phyloP scores from a whole-genome alignment of 108 stramenopile genomes.

The Stephanodiscus minutulus region DNA sequence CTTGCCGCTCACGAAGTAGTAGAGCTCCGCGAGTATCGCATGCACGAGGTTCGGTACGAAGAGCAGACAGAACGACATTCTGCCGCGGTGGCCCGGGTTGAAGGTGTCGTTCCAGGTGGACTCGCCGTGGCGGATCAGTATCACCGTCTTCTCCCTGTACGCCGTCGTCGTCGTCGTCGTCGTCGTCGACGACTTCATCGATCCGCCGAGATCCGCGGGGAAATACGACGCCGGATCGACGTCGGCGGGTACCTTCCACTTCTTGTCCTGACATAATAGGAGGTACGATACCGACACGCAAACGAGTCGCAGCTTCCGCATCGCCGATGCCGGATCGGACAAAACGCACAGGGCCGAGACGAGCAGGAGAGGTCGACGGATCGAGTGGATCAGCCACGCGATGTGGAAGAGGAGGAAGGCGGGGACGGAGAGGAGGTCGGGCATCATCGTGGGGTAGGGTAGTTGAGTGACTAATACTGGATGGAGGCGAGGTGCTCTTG shows the following conservation, averaged over 20 bases:
- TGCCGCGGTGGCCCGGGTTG: conserved; percentile 80
- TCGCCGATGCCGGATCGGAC: conserved; percentile 60
- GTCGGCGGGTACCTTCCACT: conserved; percentile 59
- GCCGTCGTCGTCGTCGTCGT: conserved; percentile 5
- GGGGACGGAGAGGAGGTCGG: conserved; percentile 39
- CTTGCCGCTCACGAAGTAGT: conserved; percentile 72
- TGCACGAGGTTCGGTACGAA: conserved; percentile 78
- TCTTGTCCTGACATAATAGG: conserved; percentile 77
- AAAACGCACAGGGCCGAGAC: conserved; percentile 61
- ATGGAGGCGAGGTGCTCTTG: no score
- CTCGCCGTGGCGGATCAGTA: conserved; percentile 87
- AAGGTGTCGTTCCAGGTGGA: conserved; percentile 92
- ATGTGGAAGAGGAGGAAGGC: conserved; percentile 53
- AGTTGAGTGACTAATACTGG: no score
- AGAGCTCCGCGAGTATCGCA: conserved; percentile 61
- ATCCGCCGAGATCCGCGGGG: conserved; percentile 36
- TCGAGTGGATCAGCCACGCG: conserved; percentile 53
- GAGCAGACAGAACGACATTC: conserved; percentile 55
- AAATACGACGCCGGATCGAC: conserved; percentile 60
- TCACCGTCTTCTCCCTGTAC: conserved; percentile 72
- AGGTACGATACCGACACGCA: conserved; percentile 61
- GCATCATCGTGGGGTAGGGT: no score
- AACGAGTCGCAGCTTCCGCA: conserved; percentile 62
- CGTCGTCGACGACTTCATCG: conserved; percentile 4
- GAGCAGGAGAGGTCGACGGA: conserved; percentile 64